Percentiles rank a stretch among this genome's conserved stretches.
phyloP scores from a whole-genome alignment of 2,329 filamentous ascomycete genomes.

The Hypoxylon sp. region DNA sequence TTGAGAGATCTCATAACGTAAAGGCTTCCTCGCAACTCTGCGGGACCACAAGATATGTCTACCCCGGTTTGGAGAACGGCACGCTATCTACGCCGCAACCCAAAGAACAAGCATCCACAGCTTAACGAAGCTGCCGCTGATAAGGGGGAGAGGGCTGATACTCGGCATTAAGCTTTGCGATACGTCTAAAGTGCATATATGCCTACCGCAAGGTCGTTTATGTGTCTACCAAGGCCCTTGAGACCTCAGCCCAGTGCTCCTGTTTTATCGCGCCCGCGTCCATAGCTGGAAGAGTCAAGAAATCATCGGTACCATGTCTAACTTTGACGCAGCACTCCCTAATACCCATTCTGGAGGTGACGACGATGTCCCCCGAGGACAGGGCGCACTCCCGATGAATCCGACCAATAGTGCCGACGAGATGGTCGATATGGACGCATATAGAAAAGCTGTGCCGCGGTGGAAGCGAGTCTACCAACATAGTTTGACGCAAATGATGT shows the following conservation, averaged over 20 bases:
- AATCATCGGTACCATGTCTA: slow-evolving; percentile 40
- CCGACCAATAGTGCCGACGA: slow-evolving; percentile 37
- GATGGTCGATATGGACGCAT: slow-evolving; percentile 57
- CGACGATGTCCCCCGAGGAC: slow-evolving; percentile 44
- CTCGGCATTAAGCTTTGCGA: slow-evolving; percentile 28
- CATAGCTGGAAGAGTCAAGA: slow-evolving; percentile 4
- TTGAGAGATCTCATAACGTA: slow-evolving; percentile 29
- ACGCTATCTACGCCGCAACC: slow-evolving; percentile 24
- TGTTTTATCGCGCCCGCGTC: neutral
- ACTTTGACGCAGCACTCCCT: slow-evolving; percentile 48
- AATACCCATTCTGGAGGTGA: slow-evolving; percentile 48
- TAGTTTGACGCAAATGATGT: slow-evolving; percentile 65
- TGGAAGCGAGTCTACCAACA: slow-evolving; percentile 64
- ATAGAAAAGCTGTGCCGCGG: slow-evolving; percentile 51
- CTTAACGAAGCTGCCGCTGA: slow-evolving; percentile 36
- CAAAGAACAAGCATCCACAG: slow-evolving; percentile 27
- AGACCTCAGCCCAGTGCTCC: slow-evolving; percentile 12
- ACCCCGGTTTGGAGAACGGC: slow-evolving; percentile 34
- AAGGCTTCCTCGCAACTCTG: slow-evolving; percentile 15
- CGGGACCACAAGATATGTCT: slow-evolving; percentile 38
- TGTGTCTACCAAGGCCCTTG: neutral
- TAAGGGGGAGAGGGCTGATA: slow-evolving; percentile 23
- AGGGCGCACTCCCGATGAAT: slow-evolving; percentile 44
- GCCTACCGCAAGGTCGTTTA: slow-evolving; percentile 13
- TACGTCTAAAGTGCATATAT: slow-evolving; percentile 35